These are phyloP conservation scores for Rhododendron henanense DNA, from an alignment of 148 eudicot genomes.

Conservation along the genomic window DNA sequence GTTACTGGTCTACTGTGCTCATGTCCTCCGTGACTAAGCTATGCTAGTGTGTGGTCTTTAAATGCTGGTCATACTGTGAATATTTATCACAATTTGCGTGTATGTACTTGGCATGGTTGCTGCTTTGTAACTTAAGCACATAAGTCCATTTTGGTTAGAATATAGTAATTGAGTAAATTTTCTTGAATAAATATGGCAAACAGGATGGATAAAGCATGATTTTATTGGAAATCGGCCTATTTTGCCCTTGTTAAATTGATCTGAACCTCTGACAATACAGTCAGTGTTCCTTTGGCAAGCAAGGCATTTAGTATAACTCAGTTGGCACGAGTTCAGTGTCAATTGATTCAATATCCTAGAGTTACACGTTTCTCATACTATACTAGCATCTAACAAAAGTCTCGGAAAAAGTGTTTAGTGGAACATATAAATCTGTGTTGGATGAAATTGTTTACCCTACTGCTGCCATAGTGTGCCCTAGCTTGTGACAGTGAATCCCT, in stretches of 20 bases:
- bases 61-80: neutral
- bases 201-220: neutral
- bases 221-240: neutral
- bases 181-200: neutral
- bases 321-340: neutral
- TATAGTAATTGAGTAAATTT: neutral
- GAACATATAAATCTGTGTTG: neutral
- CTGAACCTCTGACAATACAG: neutral
- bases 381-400: neutral
- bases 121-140: neutral
- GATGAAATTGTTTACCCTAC: neutral
- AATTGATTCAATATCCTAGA: neutral
- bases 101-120: neutral
- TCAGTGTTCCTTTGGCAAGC: neutral
- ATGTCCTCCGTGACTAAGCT: neutral
- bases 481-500: neutral
- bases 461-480: neutral
- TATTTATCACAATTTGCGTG: neutral
- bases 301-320: neutral
- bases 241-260: neutral
- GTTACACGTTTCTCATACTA: neutral
- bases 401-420: neutral
- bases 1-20: neutral
- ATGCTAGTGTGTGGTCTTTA: neutral
- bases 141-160: neutral